Evolutionary conservation across 2,329 filamentous ascomycete species (phyloP).

Genomic region (Colletotrichum navitas): DNA sequence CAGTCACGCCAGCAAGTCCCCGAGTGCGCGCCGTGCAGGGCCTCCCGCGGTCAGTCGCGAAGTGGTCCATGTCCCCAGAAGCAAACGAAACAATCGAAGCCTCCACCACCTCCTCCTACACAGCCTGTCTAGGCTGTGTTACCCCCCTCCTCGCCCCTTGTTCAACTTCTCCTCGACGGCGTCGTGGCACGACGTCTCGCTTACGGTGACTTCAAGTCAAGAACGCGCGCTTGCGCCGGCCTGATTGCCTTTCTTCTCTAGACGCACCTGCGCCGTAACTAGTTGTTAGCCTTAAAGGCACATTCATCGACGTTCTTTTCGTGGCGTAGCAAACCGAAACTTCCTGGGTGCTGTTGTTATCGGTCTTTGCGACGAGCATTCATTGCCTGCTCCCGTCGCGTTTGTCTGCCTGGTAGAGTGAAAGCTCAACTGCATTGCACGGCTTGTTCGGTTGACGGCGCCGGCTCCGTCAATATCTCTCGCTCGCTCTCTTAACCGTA

Average conservation of each 20-base stretch:
- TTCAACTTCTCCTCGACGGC: constrained; percentile 35
- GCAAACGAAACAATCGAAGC: constrained; percentile 39
- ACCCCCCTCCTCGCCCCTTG: constrained; percentile 37
- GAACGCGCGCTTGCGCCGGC: constrained; percentile 41
- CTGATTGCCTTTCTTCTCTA: constrained; percentile 25
- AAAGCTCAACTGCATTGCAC: constrained; percentile 2
- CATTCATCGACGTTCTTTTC: constrained; percentile 7
- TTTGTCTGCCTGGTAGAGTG: constrained; percentile 22
- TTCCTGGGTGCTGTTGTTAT: constrained; percentile 18
- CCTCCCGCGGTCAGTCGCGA: constrained; percentile 35
- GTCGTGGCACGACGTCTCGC: constrained; percentile 31
- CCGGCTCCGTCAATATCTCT: constrained; percentile 25
- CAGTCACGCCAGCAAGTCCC: constrained; percentile 39
- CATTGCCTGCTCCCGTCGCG: constrained; percentile 20
- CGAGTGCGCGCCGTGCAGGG: constrained; percentile 40
- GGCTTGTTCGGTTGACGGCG: constrained; percentile 21
- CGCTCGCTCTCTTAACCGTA: constrained; percentile 13
- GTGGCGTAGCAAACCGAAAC: constrained; percentile 5
- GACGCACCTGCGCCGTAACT: background rate
- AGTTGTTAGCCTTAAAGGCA: background rate
- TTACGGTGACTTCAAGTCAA: constrained; percentile 30
- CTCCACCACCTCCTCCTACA: constrained; percentile 33
- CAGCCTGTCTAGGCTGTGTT: constrained; percentile 37
- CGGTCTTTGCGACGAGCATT: constrained; percentile 21
- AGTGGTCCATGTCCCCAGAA: constrained; percentile 30